Percentiles rank a stretch among this genome's conserved stretches.
phyloP scores from a whole-genome alignment of 2,329 filamentous ascomycete species.

The Chaetothyriales sp. region DNA sequence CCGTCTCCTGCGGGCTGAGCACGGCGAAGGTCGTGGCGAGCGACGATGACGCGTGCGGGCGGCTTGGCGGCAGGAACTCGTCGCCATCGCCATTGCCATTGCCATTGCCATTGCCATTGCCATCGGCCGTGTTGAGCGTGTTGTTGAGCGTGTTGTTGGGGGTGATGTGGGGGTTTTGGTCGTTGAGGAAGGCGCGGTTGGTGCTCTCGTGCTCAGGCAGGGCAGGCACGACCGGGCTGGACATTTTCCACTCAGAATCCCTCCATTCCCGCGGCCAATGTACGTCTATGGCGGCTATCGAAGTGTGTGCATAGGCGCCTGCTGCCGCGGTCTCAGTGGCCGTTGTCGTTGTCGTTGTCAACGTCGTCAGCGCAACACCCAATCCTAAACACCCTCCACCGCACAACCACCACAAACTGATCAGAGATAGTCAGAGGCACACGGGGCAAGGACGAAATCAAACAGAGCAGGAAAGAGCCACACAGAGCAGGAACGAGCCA shows the following conservation, averaged over 20 bases:
- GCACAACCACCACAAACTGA: background rate
- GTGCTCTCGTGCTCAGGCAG: background rate
- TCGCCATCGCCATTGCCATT: background rate
- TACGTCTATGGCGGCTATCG: background rate
- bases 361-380: no score
- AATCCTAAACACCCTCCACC: background rate
- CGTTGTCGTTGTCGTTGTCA: background rate
- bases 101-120: background rate
- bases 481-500: no score
- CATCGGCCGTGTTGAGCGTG: no score
- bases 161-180: no score
- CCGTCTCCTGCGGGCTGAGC: slow-evolving; percentile 66
- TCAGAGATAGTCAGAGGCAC: background rate
- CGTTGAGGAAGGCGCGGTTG: no score
- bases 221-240: background rate
- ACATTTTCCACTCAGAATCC: background rate
- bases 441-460: no score
- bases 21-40: slow-evolving; percentile 42
- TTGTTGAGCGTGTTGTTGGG: no score
- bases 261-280: background rate
- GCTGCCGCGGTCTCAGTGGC: background rate
- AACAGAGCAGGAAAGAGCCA: no score
- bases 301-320: background rate
- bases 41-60: slow-evolving; percentile 19
- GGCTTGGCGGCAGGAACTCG: background rate